Percentiles rank a stretch among this genome's conserved stretches.
Evolutionary conservation across 2,329 filamentous ascomycete genomes (phyloP).

Genomic region (Alternaria postmessia): DNA sequence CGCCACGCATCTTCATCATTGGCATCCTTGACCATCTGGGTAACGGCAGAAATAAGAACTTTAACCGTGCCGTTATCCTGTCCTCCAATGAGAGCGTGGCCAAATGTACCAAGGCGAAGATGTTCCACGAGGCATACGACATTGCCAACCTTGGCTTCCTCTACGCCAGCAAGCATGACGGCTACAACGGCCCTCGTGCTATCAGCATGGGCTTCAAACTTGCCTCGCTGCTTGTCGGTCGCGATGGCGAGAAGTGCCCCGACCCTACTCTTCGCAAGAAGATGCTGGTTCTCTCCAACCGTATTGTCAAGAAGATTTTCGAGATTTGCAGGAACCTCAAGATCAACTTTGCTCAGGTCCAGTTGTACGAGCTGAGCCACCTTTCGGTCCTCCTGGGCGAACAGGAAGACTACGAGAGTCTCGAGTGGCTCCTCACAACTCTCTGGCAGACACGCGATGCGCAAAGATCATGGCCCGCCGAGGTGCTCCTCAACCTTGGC

Average conservation of each 20-base stretch:
- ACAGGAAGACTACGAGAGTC: conserved; percentile 55
- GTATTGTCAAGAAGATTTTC: conserved; percentile 54
- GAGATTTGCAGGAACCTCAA: conserved; percentile 51
- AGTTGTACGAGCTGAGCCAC: conserved; percentile 53
- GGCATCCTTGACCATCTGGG: conserved; percentile 41
- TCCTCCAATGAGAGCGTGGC: conserved; percentile 36
- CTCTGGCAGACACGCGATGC: conserved; percentile 49
- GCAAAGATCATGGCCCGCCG: conserved; percentile 44
- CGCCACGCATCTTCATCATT: conserved; percentile 42
- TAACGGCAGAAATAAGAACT: conserved; percentile 40
- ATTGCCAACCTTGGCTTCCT: conserved; percentile 46
- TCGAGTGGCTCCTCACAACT: conserved; percentile 50
- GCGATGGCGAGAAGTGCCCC: conserved; percentile 34
- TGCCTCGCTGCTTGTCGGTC: conserved; percentile 45
- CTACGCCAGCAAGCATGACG: conserved; percentile 42
- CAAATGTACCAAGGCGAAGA: conserved; percentile 39
- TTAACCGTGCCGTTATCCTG: conserved; percentile 39
- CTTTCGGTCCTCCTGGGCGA: conserved; percentile 56
- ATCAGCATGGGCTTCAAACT: conserved; percentile 52
- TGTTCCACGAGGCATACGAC: conserved; percentile 45
- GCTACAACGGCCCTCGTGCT: conserved; percentile 41
- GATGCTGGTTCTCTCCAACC: conserved; percentile 51
- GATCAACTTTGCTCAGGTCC: conserved; percentile 55
- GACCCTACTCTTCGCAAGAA: conserved; percentile 50
- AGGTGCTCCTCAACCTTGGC: conserved; percentile 61